These are phyloP conservation scores for Poteriospumella lacustris DNA, from an alignment of 108 stramenopile species.

Conservation along the genomic window DNA sequence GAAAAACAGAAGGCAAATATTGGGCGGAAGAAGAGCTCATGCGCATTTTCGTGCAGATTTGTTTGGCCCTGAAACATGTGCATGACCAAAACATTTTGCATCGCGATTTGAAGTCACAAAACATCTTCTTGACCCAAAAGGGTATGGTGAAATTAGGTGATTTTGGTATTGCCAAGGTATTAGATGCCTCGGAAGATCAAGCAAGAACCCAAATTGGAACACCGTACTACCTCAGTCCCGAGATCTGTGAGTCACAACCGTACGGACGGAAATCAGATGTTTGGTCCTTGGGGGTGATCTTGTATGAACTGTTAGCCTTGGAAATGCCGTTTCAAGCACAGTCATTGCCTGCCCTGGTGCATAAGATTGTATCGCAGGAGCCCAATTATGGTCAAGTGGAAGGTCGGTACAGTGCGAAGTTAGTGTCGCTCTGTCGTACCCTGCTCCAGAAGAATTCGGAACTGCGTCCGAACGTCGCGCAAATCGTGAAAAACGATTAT, in stretches of 20 bases:
- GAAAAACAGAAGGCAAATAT: conserved; percentile 10
- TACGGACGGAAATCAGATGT: conserved; percentile 47
- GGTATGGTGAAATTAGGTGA: conserved; percentile 61
- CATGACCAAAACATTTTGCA: conserved; percentile 51
- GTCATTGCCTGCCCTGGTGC: conserved; percentile 22
- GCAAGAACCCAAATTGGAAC: conserved; percentile 33
- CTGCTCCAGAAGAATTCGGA: not conserved
- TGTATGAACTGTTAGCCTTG: conserved; percentile 50
- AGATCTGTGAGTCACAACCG: conserved; percentile 46
- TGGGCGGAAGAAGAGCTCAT: conserved; percentile 35
- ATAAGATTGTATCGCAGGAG: not conserved
- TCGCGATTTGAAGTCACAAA: conserved; percentile 59
- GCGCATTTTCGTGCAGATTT: conserved; percentile 50
- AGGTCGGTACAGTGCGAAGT: not conserved
- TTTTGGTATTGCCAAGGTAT: conserved; percentile 59
- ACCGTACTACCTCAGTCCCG: conserved; percentile 50
- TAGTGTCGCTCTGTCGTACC: not conserved
- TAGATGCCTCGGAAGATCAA: conserved; percentile 27
- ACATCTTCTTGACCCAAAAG: conserved; percentile 54
- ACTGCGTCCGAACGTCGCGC: not conserved
- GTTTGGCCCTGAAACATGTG: conserved; percentile 48
- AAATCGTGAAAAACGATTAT: conserved; percentile 20
- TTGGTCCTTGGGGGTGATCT: conserved; percentile 46
- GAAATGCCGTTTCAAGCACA: conserved; percentile 34
- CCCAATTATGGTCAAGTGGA: conserved; percentile 6